Base-by-base conservation (phyloP, 2,329 filamentous ascomycete genomes). In the Coniochaeta ligniaria region DNA sequence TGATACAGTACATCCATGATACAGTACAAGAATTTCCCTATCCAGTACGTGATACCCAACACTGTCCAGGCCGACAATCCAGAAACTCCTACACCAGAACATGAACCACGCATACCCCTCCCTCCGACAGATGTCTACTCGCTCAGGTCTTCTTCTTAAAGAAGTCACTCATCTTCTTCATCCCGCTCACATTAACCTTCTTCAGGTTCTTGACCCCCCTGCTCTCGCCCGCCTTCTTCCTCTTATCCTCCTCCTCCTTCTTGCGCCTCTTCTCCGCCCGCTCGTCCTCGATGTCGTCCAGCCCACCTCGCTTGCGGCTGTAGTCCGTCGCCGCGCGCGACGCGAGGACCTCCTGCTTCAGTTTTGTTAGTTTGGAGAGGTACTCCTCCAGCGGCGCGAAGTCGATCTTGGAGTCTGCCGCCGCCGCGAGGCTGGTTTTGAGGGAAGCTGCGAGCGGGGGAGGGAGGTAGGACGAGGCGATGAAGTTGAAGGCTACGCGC, bases 161-260 rank as follows among this genome's bases (percentile, higher is more conserved):
- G 76, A 99, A 99, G 63, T 88, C 84, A 71, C 91, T 96, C 83
- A 99, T 84, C 79, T 98, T 99, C 82, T 90, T 95, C 95, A 99
- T 99, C 1, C 95, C 95, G 24, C 77, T 85, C 0, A 89, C 93
- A 75, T 98, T 90, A 56, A 93, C 94, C 77, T 98, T 99, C 72
- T 90, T 90, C 69, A 99, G 73, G 56, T 93, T 83, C 71, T 87
- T 88, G 1, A 97, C 85, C 0, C 86, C 93, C 31, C 86, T 81
- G 63, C 90, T 95, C 75, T 91, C 84, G 26, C 78, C 80, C 2
- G 83, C 85, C 76, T 96, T 93, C 75, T 88, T 93, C 73, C 85
- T 88, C 76, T 88, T 90, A 62, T 96, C 93, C 62, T 96, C 93
- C 63, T 96, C 94, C 58, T 96, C 92, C 75, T 89, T 86, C 72